Evolutionary conservation across 441 rosid species (phyloP).

Genomic region (Adansonia rubrostipa): DNA sequence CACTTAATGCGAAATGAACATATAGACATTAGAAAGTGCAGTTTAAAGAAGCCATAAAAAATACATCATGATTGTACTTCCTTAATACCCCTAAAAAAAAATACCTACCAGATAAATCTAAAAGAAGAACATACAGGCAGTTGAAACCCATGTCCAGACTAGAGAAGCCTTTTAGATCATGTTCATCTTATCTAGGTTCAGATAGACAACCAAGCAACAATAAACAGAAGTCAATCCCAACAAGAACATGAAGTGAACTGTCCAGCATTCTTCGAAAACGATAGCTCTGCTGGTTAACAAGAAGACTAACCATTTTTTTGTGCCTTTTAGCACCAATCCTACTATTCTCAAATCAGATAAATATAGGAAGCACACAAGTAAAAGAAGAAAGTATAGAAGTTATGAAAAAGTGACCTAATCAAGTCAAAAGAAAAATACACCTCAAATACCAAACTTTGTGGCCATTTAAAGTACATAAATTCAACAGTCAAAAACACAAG

Average conservation of each 20-base stretch:
- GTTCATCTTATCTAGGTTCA: conserved; percentile 14
- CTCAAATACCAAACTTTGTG: not conserved
- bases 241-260: not conserved
- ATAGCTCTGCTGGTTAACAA: not conserved
- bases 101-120: not conserved
- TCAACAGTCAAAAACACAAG: conserved; percentile 13
- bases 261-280: not conserved
- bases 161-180: conserved; percentile 1
- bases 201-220: not conserved
- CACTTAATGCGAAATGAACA: conserved; percentile 24
- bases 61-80: no score
- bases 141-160: not conserved
- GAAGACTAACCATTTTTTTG: not conserved
- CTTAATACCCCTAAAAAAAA: not conserved
- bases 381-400: conserved; percentile 7
- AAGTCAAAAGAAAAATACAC: not conserved
- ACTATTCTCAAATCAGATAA: not conserved
- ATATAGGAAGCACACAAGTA: not conserved
- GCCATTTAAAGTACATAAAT: not conserved
- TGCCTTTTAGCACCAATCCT: not conserved
- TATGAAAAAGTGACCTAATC: not conserved
- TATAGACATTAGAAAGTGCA: no score
- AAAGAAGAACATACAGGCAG: not conserved
- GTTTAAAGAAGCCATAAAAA: no score
- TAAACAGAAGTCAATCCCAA: conserved; percentile 5